phyloP scores from a whole-genome alignment of 2,329 filamentous ascomycete species.

The Arthroderma sp. region DNA sequence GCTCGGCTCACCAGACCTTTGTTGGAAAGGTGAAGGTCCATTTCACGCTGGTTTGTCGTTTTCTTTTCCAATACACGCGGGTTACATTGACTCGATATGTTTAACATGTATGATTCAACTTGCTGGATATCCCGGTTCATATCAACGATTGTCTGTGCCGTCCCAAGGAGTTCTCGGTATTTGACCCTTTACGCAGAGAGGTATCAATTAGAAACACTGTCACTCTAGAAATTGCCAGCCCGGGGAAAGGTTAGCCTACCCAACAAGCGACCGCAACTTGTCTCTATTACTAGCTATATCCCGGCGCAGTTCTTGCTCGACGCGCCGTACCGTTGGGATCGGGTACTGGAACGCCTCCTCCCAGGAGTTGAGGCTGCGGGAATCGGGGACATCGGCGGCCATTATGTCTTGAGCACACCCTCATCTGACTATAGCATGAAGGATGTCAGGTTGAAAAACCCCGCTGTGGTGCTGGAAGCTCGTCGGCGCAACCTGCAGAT shows the following conservation, averaged over 20 bases:
- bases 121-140: slow-evolving; percentile 69
- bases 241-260: slow-evolving; percentile 32
- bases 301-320: slow-evolving; percentile 51
- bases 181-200: slow-evolving; percentile 37
- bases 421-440: no score
- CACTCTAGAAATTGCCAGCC: slow-evolving; percentile 2
- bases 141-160: slow-evolving; percentile 81
- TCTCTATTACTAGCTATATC: slow-evolving; percentile 51
- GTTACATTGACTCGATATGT: slow-evolving; percentile 66
- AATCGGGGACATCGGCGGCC: slow-evolving; percentile 44
- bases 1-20: slow-evolving; percentile 17
- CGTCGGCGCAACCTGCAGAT: no score
- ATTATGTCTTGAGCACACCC: slow-evolving; percentile 20
- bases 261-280: slow-evolving; percentile 53
- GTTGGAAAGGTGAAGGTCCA: slow-evolving; percentile 23
- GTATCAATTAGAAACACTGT: slow-evolving; percentile 5
- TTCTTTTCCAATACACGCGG: slow-evolving; percentile 56
- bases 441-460: no score
- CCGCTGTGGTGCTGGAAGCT: no score
- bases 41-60: slow-evolving; percentile 42
- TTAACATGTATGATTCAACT: slow-evolving; percentile 57
- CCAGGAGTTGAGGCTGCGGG: slow-evolving; percentile 45
- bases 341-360: slow-evolving; percentile 56
- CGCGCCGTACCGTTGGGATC: slow-evolving; percentile 47
- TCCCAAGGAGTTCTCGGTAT: slow-evolving; percentile 82